These are phyloP conservation scores for Vaccinium myrtillus DNA, from an alignment of 148 eudicot genomes.

Conservation along the genomic window DNA sequence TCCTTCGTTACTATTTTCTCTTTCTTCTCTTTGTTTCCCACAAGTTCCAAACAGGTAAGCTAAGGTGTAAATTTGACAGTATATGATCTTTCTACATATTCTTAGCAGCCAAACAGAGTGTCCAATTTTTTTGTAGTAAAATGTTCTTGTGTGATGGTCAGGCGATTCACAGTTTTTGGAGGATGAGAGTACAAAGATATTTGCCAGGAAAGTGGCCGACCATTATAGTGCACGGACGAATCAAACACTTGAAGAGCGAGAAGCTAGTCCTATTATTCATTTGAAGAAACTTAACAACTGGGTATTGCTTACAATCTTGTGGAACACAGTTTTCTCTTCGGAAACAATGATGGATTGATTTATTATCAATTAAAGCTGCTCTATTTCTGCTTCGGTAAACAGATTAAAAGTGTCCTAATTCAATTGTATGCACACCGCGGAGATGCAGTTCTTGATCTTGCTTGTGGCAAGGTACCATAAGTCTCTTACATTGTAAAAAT, in stretches of 20 bases:
- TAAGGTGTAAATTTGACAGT: background rate
- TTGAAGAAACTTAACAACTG: slow-evolving; percentile 96
- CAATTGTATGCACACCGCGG: slow-evolving; percentile 81
- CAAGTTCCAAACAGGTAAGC: background rate
- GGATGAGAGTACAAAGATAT: slow-evolving; percentile 63
- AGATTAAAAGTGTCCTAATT: slow-evolving; percentile 98
- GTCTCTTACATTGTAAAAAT: background rate
- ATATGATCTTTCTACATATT: background rate
- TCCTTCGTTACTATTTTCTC: too few species aligned
- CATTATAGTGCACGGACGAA: slow-evolving; percentile 97
- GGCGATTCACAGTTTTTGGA: slow-evolving; percentile 61
- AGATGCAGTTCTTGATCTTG: slow-evolving; percentile 96
- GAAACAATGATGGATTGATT: background rate
- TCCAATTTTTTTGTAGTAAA: background rate
- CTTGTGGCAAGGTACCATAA: slow-evolving; percentile 87
- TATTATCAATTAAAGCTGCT: background rate
- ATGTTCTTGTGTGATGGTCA: slow-evolving; percentile 19
- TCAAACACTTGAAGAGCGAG: slow-evolving; percentile 93
- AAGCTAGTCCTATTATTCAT: slow-evolving; percentile 96
- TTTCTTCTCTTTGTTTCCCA: too few species aligned
- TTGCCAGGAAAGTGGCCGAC: slow-evolving; percentile 88
- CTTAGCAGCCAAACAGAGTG: background rate
- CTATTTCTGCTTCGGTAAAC: slow-evolving; percentile 19
- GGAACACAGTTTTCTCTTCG: background rate
- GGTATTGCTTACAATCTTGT: slow-evolving; percentile 41